Percentiles rank a stretch among this genome's conserved stretches.
Conservation (phyloP, 2,329 filamentous ascomycete species). For the Ascochyta rabiei region DNA sequence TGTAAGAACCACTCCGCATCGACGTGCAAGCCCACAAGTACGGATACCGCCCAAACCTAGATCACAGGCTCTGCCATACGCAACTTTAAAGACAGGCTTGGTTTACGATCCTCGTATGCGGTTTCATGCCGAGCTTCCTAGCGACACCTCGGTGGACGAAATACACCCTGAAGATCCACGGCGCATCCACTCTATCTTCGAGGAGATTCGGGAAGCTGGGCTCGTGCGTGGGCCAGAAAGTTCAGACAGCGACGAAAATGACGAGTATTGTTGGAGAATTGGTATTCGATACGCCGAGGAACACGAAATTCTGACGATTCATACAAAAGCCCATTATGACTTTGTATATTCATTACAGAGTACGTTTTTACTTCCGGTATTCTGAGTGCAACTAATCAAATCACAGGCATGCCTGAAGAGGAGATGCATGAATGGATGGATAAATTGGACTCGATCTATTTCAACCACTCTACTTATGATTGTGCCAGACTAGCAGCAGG, state of each 20-base stretch:
- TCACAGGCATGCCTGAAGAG: constrained; percentile 54
- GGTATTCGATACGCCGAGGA: constrained; percentile 75
- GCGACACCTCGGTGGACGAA: constrained; percentile 60
- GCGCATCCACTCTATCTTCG: constrained; percentile 91
- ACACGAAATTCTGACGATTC: constrained; percentile 80
- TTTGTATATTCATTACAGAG: constrained; percentile 71
- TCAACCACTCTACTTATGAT: constrained; percentile 79
- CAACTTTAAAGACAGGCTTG: constrained; percentile 51
- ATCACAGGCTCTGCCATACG: constrained; percentile 41
- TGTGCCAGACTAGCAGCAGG: constrained; percentile 86
- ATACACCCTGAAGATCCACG: constrained; percentile 94
- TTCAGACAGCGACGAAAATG: constrained; percentile 52
- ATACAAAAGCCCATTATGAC: constrained; percentile 75
- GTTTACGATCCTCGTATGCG: constrained; percentile 94
- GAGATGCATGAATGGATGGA: constrained; percentile 67
- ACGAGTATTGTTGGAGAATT: constrained; percentile 71
- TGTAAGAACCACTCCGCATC: constrained; percentile 18
- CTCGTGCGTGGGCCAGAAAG: constrained; percentile 70
- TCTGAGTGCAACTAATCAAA: constrained; percentile 20
- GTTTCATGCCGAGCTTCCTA: constrained; percentile 78
- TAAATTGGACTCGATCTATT: constrained; percentile 51
- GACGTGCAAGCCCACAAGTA: constrained; percentile 32
- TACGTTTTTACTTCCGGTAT: constrained; percentile 31
- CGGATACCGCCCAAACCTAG: constrained; percentile 42
- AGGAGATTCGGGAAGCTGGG: constrained; percentile 80